These are phyloP conservation scores for Gynostemma pentaphyllum DNA, from an alignment of 306 rosid genomes.

Conservation along the genomic window DNA sequence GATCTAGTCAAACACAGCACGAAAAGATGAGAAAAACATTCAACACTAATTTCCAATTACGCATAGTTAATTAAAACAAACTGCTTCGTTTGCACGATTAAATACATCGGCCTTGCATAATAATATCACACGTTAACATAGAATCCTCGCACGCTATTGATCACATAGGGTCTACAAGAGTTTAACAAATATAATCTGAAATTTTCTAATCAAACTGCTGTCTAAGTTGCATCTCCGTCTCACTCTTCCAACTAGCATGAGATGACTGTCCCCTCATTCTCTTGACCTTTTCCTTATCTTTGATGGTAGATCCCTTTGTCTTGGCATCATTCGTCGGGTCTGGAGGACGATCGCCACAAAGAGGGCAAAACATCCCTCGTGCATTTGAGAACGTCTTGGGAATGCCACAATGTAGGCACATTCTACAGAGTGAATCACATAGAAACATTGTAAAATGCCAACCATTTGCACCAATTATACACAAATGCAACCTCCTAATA, in stretches of 20 bases:
- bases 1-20: too few relatives aligned
- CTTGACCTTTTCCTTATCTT: slow-evolving; percentile 89
- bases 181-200: neutral
- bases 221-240: slow-evolving; percentile 89
- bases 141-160: neutral
- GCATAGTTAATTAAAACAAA: slow-evolving; percentile 5
- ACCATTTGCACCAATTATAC: neutral
- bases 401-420: slow-evolving; percentile 93
- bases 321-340: slow-evolving; percentile 44
- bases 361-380: slow-evolving; percentile 84
- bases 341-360: slow-evolving; percentile 74
- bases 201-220: slow-evolving; percentile 68
- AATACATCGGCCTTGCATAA: neutral
- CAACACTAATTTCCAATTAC: neutral
- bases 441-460: neutral
- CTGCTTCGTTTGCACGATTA: neutral
- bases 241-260: slow-evolving; percentile 94
- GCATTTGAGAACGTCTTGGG: slow-evolving; percentile 78
- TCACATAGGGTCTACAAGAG: neutral
- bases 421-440: slow-evolving; percentile 31
- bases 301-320: slow-evolving; percentile 78
- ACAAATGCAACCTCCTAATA: neutral
- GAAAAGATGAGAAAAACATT: neutral
- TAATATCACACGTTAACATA: neutral
- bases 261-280: slow-evolving; percentile 94